Conservation (phyloP, 495 filamentous ascomycete species). For the Polyplosphaeria fusca region DNA sequence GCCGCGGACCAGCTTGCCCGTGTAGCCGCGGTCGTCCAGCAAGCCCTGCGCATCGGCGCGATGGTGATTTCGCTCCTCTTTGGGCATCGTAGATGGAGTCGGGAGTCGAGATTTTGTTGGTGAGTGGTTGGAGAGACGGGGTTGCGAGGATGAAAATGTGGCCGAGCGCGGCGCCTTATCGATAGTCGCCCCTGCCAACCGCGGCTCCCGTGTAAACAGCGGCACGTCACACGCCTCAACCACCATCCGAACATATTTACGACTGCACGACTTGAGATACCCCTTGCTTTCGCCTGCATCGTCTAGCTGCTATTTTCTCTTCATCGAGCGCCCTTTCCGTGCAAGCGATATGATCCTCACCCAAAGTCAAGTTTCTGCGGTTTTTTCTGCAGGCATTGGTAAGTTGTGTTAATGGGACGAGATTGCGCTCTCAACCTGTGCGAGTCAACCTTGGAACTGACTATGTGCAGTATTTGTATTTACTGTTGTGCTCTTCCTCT, state of each 20-base stretch:
- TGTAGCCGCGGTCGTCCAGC: slow-evolving; percentile 54
- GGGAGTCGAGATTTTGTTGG: background rate
- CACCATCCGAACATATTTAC: background rate
- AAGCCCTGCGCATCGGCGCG: slow-evolving; percentile 46
- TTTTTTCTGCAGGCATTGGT: slow-evolving; percentile 41
- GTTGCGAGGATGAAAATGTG: background rate
- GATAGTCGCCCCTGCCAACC: slow-evolving; percentile 16
- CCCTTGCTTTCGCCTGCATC: background rate
- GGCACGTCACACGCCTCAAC: background rate
- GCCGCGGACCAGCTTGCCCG: slow-evolving; percentile 64
- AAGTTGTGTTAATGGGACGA: background rate
- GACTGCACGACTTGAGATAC: background rate
- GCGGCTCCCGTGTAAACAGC: background rate
- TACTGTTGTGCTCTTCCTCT: slow-evolving; percentile 63
- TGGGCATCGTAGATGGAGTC: slow-evolving; percentile 4
- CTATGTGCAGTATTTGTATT: slow-evolving; percentile 51
- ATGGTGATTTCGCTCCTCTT: slow-evolving; percentile 36
- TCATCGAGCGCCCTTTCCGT: too few relatives aligned
- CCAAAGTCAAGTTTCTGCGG: slow-evolving; percentile 44
- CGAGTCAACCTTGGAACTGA: background rate
- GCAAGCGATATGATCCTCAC: slow-evolving; percentile 46
- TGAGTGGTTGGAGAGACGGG: background rate
- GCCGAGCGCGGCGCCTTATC: slow-evolving; percentile 18
- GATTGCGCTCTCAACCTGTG: background rate
- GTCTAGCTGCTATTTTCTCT: background rate